Evolutionary conservation across 2,329 filamentous ascomycete genomes (phyloP), one percentile per base, ranked within the genome.

Genomic region (Ophidiomyces ophidiicola): DNA sequence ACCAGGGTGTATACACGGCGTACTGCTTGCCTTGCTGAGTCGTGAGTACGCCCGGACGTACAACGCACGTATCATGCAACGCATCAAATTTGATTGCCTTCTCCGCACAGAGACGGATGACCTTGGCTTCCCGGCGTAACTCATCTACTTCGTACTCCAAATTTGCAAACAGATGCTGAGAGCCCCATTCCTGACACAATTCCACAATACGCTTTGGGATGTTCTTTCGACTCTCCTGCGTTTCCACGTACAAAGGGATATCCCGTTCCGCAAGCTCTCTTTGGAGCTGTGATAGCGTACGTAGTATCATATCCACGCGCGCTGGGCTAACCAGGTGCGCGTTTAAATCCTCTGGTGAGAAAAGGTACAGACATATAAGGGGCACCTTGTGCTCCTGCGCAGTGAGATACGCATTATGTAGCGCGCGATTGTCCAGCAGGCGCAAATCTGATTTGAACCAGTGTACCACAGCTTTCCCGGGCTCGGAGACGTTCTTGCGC

Each of bases 131-230:
- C 4, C 86, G 70, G 30, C 86, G 69, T 42, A 94, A 61, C 61
- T 94, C 87, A 53, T 94, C 87, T 0, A 92, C 84, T 57, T 94
- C 87, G 52, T 93, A 94, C 56, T 94, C 86, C 42, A 86, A 75
- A 53, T 93, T 94, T 33, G 81, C 77, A 51, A 77, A 92, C 2
- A 94, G 48, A 51, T 90, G 81, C 34, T 69, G 78, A 1, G 75
- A 80, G 0, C 73, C 74, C 85, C 84, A 94, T 44, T 75, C 64
- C 20, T 74, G 63, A 55, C 81, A 73, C 28, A 87, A 62, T 36
- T 78, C 70, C 1, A 81, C 49, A 6, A 94, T 66, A 3, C 76
- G 67, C 1, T 56, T 57, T 0, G 78, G 72, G 0, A 90, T 67
- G 1, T 68, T 59, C 46, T 69, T 78, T 23, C 86, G 68, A 50